Evolutionary conservation across 441 rosid genomes (phyloP).

Genomic region (Geranium incanum): DNA sequence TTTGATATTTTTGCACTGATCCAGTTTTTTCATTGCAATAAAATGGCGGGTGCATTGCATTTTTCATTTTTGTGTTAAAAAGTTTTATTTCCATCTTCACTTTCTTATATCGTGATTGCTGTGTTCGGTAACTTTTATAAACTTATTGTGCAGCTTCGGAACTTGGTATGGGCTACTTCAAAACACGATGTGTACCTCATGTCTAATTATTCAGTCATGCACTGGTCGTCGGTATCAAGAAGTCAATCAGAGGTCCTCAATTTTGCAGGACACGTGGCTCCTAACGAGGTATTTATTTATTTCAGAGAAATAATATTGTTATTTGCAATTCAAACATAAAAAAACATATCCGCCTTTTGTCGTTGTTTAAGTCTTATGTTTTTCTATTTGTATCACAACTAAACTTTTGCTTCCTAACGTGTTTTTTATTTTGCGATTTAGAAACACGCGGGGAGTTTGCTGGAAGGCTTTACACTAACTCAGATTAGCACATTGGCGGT

Average conservation of each 20-base stretch:
- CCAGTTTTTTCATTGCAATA: neutral
- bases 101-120: neutral
- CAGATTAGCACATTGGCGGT: conserved; percentile 35
- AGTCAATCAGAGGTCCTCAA: conserved; percentile 36
- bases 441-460: conserved; percentile 31
- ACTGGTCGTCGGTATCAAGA: conserved; percentile 35
- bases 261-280: conserved; percentile 39
- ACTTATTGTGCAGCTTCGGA: conserved; percentile 31
- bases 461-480: conserved; percentile 33
- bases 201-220: conserved; percentile 39
- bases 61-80: neutral
- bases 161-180: conserved; percentile 33
- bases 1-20: neutral
- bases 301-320: neutral
- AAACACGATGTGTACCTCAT: conserved; percentile 28
- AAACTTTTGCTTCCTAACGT: neutral
- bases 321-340: neutral
- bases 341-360: neutral
- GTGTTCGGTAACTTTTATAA: neutral
- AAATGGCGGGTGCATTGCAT: neutral
- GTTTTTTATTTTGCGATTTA: conserved; percentile 11
- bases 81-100: neutral
- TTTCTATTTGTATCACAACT: neutral
- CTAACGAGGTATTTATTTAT: conserved; percentile 34
- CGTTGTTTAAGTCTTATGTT: neutral